phyloP scores from a whole-genome alignment of 2,329 filamentous ascomycete genomes.

The Sphaerulina vaccinii region DNA sequence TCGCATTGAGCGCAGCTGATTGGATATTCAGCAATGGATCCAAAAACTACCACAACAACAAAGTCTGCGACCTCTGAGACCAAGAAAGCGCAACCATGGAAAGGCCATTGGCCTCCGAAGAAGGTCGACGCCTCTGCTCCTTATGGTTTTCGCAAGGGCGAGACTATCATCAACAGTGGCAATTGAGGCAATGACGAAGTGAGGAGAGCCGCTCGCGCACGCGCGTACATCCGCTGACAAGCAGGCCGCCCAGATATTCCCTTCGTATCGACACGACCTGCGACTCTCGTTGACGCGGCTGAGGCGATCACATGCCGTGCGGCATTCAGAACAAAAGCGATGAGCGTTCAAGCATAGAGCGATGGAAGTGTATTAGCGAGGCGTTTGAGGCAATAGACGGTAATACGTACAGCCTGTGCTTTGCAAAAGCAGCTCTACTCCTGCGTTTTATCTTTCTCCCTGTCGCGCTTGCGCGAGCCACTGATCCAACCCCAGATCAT shows the following conservation, averaged over 20 bases:
- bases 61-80: background rate
- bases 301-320: no score
- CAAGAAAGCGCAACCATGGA: slow-evolving; percentile 13
- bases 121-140: slow-evolving; percentile 5
- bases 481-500: background rate
- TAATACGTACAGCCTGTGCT: background rate
- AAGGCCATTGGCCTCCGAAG: slow-evolving; percentile 15
- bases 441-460: no score
- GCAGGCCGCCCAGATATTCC: no score
- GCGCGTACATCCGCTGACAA: background rate
- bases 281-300: no score
- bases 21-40: slow-evolving; percentile 1
- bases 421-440: background rate
- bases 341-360: background rate
- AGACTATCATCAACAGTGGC: slow-evolving; percentile 15
- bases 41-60: background rate
- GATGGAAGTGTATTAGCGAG: no score
- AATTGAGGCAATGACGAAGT: background rate
- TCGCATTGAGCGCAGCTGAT: slow-evolving; percentile 2
- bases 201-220: background rate
- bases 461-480: background rate
- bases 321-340: no score
- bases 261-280: no score
- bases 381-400: no score
- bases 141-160: slow-evolving; percentile 15